phyloP scores from a whole-genome alignment of 2,329 filamentous ascomycete genomes.

The Penicillium nordicum region DNA sequence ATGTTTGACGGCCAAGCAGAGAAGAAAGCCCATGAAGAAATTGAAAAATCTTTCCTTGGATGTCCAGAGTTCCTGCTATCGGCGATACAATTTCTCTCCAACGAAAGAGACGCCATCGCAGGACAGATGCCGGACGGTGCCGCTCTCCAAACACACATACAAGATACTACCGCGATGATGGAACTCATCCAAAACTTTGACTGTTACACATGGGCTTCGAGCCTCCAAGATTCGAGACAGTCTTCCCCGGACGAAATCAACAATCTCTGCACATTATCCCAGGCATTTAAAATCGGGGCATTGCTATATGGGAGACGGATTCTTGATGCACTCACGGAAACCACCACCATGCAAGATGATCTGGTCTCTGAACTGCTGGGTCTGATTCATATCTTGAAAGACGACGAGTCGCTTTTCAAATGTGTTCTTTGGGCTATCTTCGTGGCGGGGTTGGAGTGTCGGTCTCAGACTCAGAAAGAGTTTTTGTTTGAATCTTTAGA shows the following conservation, averaged over 20 bases:
- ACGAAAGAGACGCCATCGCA: conserved; percentile 25
- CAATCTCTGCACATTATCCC: conserved; percentile 27
- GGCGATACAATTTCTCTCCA: conserved; percentile 28
- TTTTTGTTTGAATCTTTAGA: conserved; percentile 27
- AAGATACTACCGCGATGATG: conserved; percentile 17
- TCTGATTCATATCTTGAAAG: conserved; percentile 23
- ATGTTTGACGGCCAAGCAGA: conserved; percentile 13
- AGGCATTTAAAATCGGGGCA: conserved; percentile 30
- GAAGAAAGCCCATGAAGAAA: conserved; percentile 21
- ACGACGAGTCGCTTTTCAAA: conserved; percentile 28
- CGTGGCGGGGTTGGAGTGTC: conserved; percentile 32
- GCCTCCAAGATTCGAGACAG: conserved; percentile 13
- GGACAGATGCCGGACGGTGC: conserved; percentile 2
- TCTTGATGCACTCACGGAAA: conserved; percentile 23
- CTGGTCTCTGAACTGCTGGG: conserved; percentile 26
- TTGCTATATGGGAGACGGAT: conserved; percentile 33
- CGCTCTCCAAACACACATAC: conserved; percentile 3
- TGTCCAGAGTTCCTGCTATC: conserved; percentile 34
- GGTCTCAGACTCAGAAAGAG: conserved; percentile 19
- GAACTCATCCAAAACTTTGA: conserved; percentile 25
- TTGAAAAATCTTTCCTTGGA: conserved; percentile 37
- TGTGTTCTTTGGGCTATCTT: conserved; percentile 37
- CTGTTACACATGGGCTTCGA: conserved; percentile 26
- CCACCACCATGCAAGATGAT: conserved; percentile 14
- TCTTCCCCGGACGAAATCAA: conserved; percentile 14